phyloP scores from a whole-genome alignment of 2,329 filamentous ascomycete species.

The Fusarium sp. region DNA sequence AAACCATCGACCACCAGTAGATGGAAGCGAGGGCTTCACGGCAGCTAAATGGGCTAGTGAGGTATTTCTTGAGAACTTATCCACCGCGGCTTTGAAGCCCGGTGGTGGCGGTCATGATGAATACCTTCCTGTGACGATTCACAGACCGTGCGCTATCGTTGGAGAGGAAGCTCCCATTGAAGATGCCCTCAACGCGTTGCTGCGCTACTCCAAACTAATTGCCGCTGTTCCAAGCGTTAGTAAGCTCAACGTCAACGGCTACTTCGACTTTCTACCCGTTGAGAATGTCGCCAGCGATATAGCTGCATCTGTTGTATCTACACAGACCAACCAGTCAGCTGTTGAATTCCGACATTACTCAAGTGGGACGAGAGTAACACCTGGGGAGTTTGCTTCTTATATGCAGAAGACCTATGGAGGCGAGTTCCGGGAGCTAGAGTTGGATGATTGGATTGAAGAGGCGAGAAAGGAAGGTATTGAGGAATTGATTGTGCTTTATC shows the following conservation, averaged over 20 bases:
- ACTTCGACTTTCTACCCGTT: constrained; percentile 4
- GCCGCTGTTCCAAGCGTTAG: background rate
- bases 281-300: background rate
- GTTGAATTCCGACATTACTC: background rate
- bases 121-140: background rate
- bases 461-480: background rate
- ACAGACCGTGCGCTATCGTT: background rate
- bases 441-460: background rate
- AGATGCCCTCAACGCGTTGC: constrained; percentile 2
- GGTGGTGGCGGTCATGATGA: too few species aligned
- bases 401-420: background rate
- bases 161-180: constrained; percentile 4
- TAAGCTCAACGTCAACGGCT: background rate
- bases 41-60: constrained; percentile 8
- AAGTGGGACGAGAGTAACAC: background rate
- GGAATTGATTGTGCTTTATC: constrained; percentile 4
- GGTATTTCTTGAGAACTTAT: background rate
- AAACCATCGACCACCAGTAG: background rate
- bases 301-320: background rate
- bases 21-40: constrained; percentile 1
- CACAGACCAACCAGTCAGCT: background rate
- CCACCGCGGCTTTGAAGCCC: background rate
- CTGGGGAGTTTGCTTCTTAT: background rate
- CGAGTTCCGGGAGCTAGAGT: background rate
- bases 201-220: background rate